phyloP scores from a whole-genome alignment of 1,284 basidiomycete species.

The Vanrija sp. region DNA sequence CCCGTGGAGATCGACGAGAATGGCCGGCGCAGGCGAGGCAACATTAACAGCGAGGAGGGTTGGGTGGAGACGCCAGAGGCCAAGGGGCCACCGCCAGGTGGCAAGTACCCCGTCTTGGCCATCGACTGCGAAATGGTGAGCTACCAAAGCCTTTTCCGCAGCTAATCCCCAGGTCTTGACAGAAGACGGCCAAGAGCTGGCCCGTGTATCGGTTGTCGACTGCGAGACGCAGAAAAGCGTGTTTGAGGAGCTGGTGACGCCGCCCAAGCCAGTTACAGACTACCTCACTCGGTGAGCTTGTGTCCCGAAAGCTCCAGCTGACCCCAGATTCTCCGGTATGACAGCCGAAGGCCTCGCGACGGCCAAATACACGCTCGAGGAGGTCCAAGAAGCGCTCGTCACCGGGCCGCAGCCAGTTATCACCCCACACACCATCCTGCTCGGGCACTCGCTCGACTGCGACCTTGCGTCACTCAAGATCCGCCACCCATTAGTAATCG shows the following conservation, averaged over 20 bases:
- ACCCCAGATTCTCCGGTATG: constrained; percentile 78
- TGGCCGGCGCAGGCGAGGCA: constrained; percentile 47
- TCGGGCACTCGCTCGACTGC: constrained; percentile 92
- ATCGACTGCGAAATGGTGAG: constrained; percentile 92
- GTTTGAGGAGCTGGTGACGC: constrained; percentile 83
- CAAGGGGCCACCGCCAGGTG: constrained; percentile 25
- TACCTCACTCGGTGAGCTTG: constrained; percentile 72
- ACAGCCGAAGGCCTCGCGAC: constrained; percentile 64
- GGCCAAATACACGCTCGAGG: constrained; percentile 68
- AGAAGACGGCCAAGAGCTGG: constrained; percentile 79
- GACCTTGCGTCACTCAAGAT: constrained; percentile 80
- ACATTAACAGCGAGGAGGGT: constrained; percentile 57
- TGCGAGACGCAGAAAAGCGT: constrained; percentile 64
- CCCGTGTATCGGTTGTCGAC: constrained; percentile 77
- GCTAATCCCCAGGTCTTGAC: constrained; percentile 64
- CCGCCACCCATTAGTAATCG: constrained; percentile 76
- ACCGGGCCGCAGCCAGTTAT: constrained; percentile 51
- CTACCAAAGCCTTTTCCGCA: not conserved
- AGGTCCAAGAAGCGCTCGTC: constrained; percentile 69
- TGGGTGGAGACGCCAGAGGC: constrained; percentile 67
- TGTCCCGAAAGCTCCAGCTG: not conserved
- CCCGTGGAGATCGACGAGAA: constrained; percentile 12
- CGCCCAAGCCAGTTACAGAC: constrained; percentile 71
- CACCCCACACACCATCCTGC: constrained; percentile 69
- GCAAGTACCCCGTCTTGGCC: constrained; percentile 46